Base-by-base conservation (phyloP, 805 yeast genomes). In the Spathaspora boniae region DNA sequence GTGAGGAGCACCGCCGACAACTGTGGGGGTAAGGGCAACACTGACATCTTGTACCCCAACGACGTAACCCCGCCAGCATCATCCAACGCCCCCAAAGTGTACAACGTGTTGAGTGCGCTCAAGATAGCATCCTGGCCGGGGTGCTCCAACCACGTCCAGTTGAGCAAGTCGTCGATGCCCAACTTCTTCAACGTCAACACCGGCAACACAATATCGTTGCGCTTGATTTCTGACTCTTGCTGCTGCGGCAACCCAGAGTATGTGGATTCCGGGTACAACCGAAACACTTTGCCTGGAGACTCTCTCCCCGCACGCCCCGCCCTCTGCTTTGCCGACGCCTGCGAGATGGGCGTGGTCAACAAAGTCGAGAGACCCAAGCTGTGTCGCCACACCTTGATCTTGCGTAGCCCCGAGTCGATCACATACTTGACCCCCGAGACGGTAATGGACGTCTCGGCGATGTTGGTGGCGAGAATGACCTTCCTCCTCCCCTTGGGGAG, bases 261-360 rank as follows among this genome's bases (percentile, higher is more conserved):
- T 39, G 85, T 82, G 1, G 63, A 54, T 48, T 91, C 98, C 32
- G 85, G 79, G 56, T 82, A 93, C 24, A 93, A 62, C 40, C 98
- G 65, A 60, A 71, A 93, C 29, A 93, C 86, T 56, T 91, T 91
- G 28, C 99, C 99, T 9, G 55, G 50, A 20, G 83, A 77, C 62
- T 93, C 98, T 77, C 99, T 86, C 43, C 99, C 99, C n/a, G 99
- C 98, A 71, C 99, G 85, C 57, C 99, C 99, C 30, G 89, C 80
- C 60, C 99, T 70, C 65, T 93, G 99, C 23, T 85, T 76, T 0
- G 98, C 98, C 26, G 95, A 84, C 0, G 98, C 95, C 51, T 84
- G 86, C 0, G 98, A 88, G 16, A 93, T 81, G 1, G 98, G 93
- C 0, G 93, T 87, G 0, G 96, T 89, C 34, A 93, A 64, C 51